phyloP scores from a whole-genome alignment of 129 eudicot genomes.

The Arctium lappa region DNA sequence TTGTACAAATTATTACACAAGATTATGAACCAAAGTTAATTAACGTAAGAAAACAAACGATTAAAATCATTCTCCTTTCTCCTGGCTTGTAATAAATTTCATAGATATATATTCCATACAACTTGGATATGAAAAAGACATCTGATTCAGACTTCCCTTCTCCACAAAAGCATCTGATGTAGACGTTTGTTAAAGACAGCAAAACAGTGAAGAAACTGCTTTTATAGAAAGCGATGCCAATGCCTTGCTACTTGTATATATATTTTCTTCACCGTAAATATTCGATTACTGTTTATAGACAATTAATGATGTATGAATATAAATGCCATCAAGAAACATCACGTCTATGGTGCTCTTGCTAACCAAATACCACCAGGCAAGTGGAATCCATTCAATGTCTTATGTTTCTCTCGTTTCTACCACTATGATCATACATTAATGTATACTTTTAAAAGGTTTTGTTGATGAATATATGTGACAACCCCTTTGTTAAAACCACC shows the following conservation, averaged over 20 bases:
- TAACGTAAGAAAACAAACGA: neutral
- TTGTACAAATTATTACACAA: neutral
- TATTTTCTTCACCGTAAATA: constrained; percentile 5
- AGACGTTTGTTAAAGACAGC: constrained; percentile 5
- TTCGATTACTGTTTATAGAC: neutral
- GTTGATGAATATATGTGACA: neutral
- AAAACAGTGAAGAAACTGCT: constrained; percentile 13
- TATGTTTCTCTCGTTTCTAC: neutral
- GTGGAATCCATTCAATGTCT: neutral
- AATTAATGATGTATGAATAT: constrained; percentile 9
- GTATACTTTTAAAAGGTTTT: neutral
- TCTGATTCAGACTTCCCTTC: constrained; percentile 15
- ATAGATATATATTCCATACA: constrained; percentile 19
- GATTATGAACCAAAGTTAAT: neutral
- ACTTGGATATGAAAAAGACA: constrained; percentile 25
- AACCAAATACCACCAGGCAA: neutral
- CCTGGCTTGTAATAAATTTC: neutral
- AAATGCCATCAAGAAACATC: constrained; percentile 19
- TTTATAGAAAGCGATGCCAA: constrained; percentile 12
- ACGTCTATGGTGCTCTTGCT: neutral
- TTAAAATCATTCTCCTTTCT: too few relatives aligned
- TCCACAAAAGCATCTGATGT: constrained; percentile 21
- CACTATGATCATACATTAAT: neutral
- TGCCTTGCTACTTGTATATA: neutral
- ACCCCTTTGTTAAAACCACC: neutral